phyloP scores from a whole-genome alignment of 2,329 filamentous ascomycete species.

The Triangularia setosa region DNA sequence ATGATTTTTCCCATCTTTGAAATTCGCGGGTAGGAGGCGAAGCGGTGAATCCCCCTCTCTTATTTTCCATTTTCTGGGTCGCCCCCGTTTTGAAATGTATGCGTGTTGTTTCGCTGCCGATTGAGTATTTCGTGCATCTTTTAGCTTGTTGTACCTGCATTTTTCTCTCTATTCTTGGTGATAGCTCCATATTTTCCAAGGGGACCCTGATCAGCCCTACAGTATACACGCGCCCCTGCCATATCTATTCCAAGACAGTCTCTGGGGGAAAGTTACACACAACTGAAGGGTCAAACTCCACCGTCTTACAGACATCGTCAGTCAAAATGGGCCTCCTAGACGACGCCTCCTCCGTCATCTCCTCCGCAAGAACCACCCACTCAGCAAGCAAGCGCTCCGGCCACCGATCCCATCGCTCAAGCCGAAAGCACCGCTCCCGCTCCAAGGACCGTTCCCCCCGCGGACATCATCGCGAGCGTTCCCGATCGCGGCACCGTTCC shows the following conservation, averaged over 20 bases:
- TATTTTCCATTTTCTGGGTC: not conserved
- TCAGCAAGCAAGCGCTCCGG: conserved; percentile 25
- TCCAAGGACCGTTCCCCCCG: conserved; percentile 15
- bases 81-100: not conserved
- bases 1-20: not conserved
- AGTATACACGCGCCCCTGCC: not conserved
- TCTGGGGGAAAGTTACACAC: too few relatives aligned
- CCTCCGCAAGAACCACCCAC: conserved; percentile 24
- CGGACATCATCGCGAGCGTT: not conserved
- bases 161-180: not conserved
- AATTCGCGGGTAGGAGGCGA: not conserved
- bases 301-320: too few relatives aligned
- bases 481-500: conserved; percentile 20
- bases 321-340: conserved; percentile 34
- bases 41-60: not conserved
- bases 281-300: too few relatives aligned
- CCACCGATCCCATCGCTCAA: conserved; percentile 36
- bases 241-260: too few relatives aligned
- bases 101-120: not conserved
- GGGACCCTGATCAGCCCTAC: not conserved
- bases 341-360: conserved; percentile 32
- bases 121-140: not conserved
- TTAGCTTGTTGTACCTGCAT: not conserved
- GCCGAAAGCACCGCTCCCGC: conserved; percentile 25
- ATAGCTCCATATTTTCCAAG: not conserved